phyloP scores from a whole-genome alignment of 2,329 filamentous ascomycete genomes.

The Aureobasidium sp. region DNA sequence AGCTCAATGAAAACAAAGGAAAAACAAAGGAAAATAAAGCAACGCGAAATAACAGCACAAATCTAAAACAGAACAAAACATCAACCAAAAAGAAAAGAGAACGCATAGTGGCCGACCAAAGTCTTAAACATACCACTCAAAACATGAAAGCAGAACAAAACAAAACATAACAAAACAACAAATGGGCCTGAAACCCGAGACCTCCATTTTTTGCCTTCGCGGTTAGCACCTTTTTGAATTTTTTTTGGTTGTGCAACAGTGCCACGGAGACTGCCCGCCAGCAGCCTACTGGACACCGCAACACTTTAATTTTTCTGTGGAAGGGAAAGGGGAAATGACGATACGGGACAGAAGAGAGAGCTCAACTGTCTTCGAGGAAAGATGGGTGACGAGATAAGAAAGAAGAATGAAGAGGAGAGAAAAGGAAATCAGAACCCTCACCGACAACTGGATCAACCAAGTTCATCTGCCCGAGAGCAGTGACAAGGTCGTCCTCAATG shows the following conservation, averaged over 20 bases:
- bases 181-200: not conserved
- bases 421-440: not conserved
- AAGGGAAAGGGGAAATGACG: not conserved
- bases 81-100: not conserved
- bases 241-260: constrained; percentile 2
- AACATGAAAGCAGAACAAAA: not conserved
- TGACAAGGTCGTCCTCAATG: not conserved
- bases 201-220: constrained; percentile 11
- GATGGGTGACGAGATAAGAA: not conserved
- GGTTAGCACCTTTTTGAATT: not conserved
- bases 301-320: not conserved
- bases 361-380: not conserved
- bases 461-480: not conserved
- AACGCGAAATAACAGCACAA: not conserved
- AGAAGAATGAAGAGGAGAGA: not conserved
- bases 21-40: not conserved
- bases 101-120: constrained; percentile 2
- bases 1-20: not conserved
- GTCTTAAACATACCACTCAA: constrained; percentile 3
- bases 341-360: not conserved
- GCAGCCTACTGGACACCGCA: not conserved
- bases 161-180: not conserved
- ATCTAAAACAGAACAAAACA: not conserved
- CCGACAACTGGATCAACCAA: not conserved
- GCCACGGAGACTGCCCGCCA: not conserved